Base-by-base conservation (phyloP, 441 rosid species). In the Gossypium trilobum region DNA sequence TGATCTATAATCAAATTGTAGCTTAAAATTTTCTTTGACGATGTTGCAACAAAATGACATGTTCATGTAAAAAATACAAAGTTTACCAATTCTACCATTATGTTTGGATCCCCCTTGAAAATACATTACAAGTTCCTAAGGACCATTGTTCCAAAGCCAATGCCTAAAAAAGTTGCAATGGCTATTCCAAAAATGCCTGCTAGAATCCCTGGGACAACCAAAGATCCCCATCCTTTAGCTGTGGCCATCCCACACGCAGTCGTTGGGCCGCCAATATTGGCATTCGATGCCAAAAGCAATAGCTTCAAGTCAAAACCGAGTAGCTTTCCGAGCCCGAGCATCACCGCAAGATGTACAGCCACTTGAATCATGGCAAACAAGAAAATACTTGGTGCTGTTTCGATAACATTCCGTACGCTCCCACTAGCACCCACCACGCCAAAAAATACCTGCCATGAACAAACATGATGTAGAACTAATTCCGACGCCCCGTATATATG, bases 231-330 rank as follows among this genome's bases (percentile, higher is more conserved):
- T 73, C 95, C 92, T 84, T 90, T 90, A 25, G 93, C 87, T 0
- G 89, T 87, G 57, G 96, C 95, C 98, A 92, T 92, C 75, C 91
- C 97, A 57, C 92, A 89, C 0, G 96, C 96, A 5, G 96, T 92
- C 3, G 96, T 88, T 11, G 96, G 95, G 20, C 98, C 95, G 27
- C 93, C 96, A 0, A 92, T 42, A 65, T 90, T 90, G 54, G 97
- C 96, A 71, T 90, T 92, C 60, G 97, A 92, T 56, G 95, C 97
- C 77, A 90, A 72, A 69, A 89, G 89, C 4, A 88, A 70, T 61
- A 84, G 81, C 83, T 87, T 90, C 74, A 81, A 73, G 68, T 92
- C 96, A 1, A 92, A 29, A 55, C 60, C 17, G 5, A 87, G 73
- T 31, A 90, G 46, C 81, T 85, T 90, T 29, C 98, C 95, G 0